These are phyloP conservation scores for Globisporangium heterothallicum DNA, from an alignment of 352 stramenopile species.

Conservation along the genomic window DNA sequence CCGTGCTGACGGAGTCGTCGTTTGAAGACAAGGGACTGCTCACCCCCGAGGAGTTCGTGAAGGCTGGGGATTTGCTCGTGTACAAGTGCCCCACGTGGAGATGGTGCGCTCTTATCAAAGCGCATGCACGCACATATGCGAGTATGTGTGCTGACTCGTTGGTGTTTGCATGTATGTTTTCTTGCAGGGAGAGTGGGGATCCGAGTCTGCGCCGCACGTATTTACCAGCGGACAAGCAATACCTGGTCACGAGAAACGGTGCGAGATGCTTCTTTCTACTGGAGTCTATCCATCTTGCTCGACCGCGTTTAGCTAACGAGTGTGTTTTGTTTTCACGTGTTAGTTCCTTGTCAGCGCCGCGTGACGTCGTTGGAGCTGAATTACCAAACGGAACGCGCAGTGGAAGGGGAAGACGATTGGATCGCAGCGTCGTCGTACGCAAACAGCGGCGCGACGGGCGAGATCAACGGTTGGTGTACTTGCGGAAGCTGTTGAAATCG, in stretches of 20 bases:
- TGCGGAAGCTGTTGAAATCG: constrained; percentile 31
- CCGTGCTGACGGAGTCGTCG: constrained; percentile 88
- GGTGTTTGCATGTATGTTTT: background rate
- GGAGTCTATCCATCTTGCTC: background rate
- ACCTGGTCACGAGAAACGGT: constrained; percentile 79
- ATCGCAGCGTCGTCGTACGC: constrained; percentile 82
- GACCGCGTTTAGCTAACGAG: background rate
- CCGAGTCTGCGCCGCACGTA: constrained; percentile 49
- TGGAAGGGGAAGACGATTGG: constrained; percentile 89
- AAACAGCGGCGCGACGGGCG: constrained; percentile 20
- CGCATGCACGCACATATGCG: constrained; percentile 8
- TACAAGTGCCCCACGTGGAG: constrained; percentile 96
- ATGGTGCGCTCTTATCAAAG: no score
- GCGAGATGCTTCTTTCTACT: background rate
- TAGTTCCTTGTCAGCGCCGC: constrained; percentile 84
- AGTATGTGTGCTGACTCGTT: background rate
- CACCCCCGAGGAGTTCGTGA: constrained; percentile 96
- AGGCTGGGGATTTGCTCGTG: constrained; percentile 93
- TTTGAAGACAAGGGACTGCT: constrained; percentile 94
- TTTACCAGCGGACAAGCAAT: constrained; percentile 84
- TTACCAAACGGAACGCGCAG: constrained; percentile 62
- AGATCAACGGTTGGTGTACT: constrained; percentile 27
- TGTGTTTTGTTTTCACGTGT: background rate
- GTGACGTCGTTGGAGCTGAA: constrained; percentile 71
- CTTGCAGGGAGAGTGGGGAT: constrained; percentile 65